These are phyloP conservation scores for Cordyceps tenuipes DNA, from an alignment of 2,329 filamentous ascomycete genomes.

Conservation along the genomic window DNA sequence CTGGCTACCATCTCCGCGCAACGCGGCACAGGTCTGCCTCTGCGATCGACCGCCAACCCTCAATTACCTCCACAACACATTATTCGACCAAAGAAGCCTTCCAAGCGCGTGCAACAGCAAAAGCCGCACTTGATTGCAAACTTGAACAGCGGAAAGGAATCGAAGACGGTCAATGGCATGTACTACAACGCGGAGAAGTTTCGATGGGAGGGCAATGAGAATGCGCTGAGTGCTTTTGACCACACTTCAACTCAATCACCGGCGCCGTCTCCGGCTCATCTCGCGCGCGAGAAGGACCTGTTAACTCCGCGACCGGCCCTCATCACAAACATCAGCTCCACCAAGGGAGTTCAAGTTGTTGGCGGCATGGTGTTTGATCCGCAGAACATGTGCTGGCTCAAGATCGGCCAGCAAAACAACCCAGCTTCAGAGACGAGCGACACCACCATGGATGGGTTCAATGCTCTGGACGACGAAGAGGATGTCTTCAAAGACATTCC, in stretches of 20 bases:
- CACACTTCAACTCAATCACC: constrained; percentile 43
- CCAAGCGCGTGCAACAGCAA: constrained; percentile 50
- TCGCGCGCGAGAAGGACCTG: constrained; percentile 48
- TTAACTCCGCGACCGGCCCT: constrained; percentile 63
- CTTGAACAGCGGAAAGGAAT: constrained; percentile 62
- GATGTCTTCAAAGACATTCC: constrained; percentile 94
- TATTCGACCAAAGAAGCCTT: constrained; percentile 47
- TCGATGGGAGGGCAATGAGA: constrained; percentile 95
- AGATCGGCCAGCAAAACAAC: constrained; percentile 50
- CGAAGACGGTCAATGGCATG: constrained; percentile 91
- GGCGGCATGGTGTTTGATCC: constrained; percentile 99
- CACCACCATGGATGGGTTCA: constrained; percentile 53
- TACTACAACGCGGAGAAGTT: constrained; percentile 82
- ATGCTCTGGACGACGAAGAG: constrained; percentile 66
- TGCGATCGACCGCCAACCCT: constrained; percentile 38
- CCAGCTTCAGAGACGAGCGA: constrained; percentile 43
- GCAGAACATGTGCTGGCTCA: constrained; percentile 95
- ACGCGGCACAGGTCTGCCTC: constrained; percentile 44
- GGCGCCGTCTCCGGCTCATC: constrained; percentile 26
- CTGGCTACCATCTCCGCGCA: constrained; percentile 48
- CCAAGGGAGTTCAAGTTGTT: constrained; percentile 84
- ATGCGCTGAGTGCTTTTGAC: constrained; percentile 72
- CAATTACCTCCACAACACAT: constrained; percentile 29
- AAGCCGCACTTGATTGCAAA: constrained; percentile 89
- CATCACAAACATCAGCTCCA: constrained; percentile 80